Evolutionary conservation across 192 early-diverging fungal genomes (phyloP).

Genomic region (Rhizophlyctis rosea): DNA sequence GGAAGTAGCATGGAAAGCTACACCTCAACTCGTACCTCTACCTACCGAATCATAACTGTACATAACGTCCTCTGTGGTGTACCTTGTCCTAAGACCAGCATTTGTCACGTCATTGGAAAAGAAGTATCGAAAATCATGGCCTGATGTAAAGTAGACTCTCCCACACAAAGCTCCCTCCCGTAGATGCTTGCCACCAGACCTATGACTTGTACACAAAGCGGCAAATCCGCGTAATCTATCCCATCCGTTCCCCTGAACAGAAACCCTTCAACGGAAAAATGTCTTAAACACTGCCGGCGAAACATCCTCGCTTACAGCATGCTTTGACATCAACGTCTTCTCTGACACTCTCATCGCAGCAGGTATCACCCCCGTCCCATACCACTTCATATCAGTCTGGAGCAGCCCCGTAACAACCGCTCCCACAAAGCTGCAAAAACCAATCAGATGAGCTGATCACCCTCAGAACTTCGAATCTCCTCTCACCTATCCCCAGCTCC

Average conservation of each 20-base stretch:
- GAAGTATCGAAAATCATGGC: too few relatives aligned
- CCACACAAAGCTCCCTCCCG: too few relatives aligned
- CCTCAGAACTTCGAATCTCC: background rate
- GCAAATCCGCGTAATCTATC: too few relatives aligned
- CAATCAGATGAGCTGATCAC: background rate
- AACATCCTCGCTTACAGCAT: conserved; percentile 27
- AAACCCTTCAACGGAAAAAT: background rate
- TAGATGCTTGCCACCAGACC: too few relatives aligned
- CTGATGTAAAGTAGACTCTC: too few relatives aligned
- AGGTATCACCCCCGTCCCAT: background rate
- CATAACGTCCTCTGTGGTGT: too few relatives aligned
- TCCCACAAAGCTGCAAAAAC: conserved; percentile 29
- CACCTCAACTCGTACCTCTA: too few relatives aligned
- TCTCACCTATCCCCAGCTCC: conserved; percentile 73
- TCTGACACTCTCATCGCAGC: conserved; percentile 24
- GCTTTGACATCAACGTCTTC: conserved; percentile 6
- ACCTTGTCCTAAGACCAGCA: too few relatives aligned
- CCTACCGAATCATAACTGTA: too few relatives aligned
- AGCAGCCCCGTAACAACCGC: conserved; percentile 21
- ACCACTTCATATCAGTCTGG: background rate
- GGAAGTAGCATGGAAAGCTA: too few relatives aligned
- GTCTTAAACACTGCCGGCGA: conserved; percentile 11
- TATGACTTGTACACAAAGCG: too few relatives aligned
- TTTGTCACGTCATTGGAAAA: too few relatives aligned
- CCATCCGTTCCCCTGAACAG: background rate